phyloP scores from a whole-genome alignment of 2,329 filamentous ascomycete species.

The Calonectria crousiana region DNA sequence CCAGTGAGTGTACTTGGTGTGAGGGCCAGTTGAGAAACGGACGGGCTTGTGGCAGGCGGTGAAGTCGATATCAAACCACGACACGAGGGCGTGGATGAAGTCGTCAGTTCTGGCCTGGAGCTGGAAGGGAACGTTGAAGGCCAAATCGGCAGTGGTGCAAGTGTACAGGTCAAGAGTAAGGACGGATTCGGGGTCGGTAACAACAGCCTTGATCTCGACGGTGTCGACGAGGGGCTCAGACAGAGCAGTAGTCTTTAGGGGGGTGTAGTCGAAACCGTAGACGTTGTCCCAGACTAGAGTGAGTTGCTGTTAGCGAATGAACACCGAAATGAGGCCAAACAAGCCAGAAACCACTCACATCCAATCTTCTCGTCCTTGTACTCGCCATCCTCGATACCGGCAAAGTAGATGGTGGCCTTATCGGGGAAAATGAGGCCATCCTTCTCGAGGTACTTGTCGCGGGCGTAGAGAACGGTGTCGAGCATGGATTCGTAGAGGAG shows the following conservation, averaged over 20 bases:
- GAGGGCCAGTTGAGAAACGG: conserved; percentile 94
- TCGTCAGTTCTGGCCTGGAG: conserved; percentile 86
- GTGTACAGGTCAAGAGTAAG: conserved; percentile 95
- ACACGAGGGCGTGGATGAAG: conserved; percentile 95
- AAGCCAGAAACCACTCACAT: conserved; percentile 73
- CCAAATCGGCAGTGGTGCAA: conserved; percentile 84
- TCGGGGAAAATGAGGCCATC: conserved; percentile 97
- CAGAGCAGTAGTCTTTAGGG: conserved; percentile 92
- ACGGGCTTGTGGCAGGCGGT: conserved; percentile 98
- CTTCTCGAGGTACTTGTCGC: conserved; percentile 89
- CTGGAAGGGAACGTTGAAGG: conserved; percentile 83
- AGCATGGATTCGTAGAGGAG: conserved; percentile 99
- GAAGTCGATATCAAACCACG: conserved; percentile 99
- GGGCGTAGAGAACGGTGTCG: conserved; percentile 96
- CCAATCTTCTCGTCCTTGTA: conserved; percentile 99
- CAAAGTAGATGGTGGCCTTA: conserved; percentile 97
- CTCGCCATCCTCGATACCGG: conserved; percentile 97
- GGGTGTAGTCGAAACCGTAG: conserved; percentile 96
- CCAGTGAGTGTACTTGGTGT: conserved; percentile 99
- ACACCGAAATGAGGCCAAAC: not conserved
- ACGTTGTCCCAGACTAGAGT: conserved; percentile 96
- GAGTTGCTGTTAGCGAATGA: conserved; percentile 10
- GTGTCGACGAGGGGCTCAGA: conserved; percentile 98
- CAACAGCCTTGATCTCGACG: conserved; percentile 96
- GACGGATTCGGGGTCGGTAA: conserved; percentile 88